phyloP scores from a whole-genome alignment of 441 rosid species.

The Pelargonium australe region DNA sequence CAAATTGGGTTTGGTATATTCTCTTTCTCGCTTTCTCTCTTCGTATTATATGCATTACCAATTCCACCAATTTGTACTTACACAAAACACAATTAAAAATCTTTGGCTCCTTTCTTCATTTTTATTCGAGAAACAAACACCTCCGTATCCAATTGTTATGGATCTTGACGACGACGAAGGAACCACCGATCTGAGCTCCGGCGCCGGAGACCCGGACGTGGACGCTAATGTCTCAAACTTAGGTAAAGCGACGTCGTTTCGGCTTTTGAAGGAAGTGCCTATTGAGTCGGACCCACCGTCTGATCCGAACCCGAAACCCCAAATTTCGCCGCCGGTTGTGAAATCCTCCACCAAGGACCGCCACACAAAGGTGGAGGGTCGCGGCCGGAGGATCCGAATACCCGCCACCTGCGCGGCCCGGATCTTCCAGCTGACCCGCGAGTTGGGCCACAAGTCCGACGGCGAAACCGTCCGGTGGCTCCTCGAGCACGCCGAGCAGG shows the following conservation, averaged over 20 bases:
- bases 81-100: no score
- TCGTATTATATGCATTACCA: no score
- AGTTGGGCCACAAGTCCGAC: slow-evolving; percentile 37
- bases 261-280: slow-evolving; percentile 36
- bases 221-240: background rate
- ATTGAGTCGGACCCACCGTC: slow-evolving; percentile 20
- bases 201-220: slow-evolving; percentile 26
- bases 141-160: background rate
- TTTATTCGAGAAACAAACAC: background rate
- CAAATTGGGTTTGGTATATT: background rate
- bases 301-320: no score
- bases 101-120: no score
- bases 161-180: slow-evolving; percentile 32
- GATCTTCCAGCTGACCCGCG: slow-evolving; percentile 55
- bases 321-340: no score
- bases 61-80: no score
- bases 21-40: no score
- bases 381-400: slow-evolving; percentile 62
- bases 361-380: slow-evolving; percentile 54
- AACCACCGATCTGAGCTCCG: slow-evolving; percentile 40
- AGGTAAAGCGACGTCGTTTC: slow-evolving; percentile 23
- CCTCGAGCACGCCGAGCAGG: slow-evolving; percentile 47
- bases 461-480: slow-evolving; percentile 55
- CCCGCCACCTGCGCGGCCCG: slow-evolving; percentile 60
- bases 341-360: slow-evolving; percentile 44